Base-by-base conservation (phyloP, 139 green algal species). In the Chlorella sp. region DNA sequence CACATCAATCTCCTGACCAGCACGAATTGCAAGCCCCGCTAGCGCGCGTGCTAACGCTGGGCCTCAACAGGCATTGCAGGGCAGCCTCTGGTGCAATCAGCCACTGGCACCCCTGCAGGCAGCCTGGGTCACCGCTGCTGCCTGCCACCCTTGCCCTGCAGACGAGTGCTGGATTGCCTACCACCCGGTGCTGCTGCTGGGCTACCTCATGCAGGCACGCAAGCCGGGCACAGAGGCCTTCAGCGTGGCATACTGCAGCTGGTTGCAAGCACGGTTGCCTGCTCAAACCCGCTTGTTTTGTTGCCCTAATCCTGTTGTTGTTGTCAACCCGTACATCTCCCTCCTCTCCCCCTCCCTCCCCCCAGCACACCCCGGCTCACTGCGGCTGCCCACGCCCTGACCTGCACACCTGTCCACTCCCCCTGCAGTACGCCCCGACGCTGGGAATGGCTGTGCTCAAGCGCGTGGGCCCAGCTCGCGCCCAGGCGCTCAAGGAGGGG, bases 91-190 rank as follows among this genome's bases (percentile, higher is more conserved):
- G 20, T 32, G 60, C 17, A 68, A 24, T 11, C 20, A 68, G 60
- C 20, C 11, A 68, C 17, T 32, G 20, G 2, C n/a, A 16, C 65
- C 24, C 40, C 11, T 6, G 41, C 14, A 3, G 16, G 65, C 19
- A 40, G 32, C 4, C n/a, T 16, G 3, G 2, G 6, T 30, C 34
- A 36, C 34, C 28, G 28, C 6, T 60, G 43, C 44, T 41, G 0
- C 74, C 46, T 32, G n/a, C 46, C 32, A 46, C 26, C 16, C 44
- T 44, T 38, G 44, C 1, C 44, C 56, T 82, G 76, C 77, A 83
- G 86, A 90, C 54, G 94, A 97, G 81, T 90, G 81, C 32, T 98
- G 95, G 95, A 95, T 98, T 19, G 91, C 94, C 0, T 86, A 85
- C 67, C 94, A 98, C 70, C 95, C 95, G 0, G 89, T 97, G 41